Evolutionary conservation across 805 yeast species (phyloP), one percentile per base, ranked within the genome.

Genomic region (Lipomyces sp.): DNA sequence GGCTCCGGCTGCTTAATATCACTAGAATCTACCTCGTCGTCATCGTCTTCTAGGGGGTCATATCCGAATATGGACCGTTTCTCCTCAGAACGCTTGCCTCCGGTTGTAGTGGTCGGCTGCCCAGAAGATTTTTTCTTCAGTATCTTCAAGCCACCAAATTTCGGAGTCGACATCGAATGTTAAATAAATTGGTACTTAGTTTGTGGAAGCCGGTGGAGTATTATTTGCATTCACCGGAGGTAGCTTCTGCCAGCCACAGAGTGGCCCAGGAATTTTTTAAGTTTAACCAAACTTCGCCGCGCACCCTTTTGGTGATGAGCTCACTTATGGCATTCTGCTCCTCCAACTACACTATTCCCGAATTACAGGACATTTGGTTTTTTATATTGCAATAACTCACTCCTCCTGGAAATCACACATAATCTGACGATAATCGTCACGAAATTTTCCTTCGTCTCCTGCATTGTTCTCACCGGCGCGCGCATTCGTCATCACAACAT

Each of bases 31-130:
- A 15, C 8, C 2, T 55, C 62, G 6, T 56, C 65, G 39, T 45
- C 59, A 30, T 45, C 62, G 35, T 45, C 57, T 51, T 62, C 67
- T n/a, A 56, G 53, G 5, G 60, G 50, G 35, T 62, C 66, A 24
- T 64, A 34, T 50, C 56, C 66, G 32, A 64, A 64, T 13, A 62
- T 48, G 18, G 65, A 62, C 18, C 45, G 30, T 18, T 39, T 42
- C 45, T 11, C 13, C 10, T 34, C 24, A 24, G 24, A 24, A 24
- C 1, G 24, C 32, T 33, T 4, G 37, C 15, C n/a, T 34, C 5
- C 30, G 39, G 18, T 37, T 32, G 24, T 33, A n/a, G 33, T 18
- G 56, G 33, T 32, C 3, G 55, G 11, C 10, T 35, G 15, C 13
- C n/a, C 55, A 13, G 29, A 13, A 8, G 57, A 18, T 13, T 18